Evolutionary conservation across 2,329 filamentous ascomycete species (phyloP), one percentile per base, ranked within the genome.

Genomic region (Xylariaceae sp.): DNA sequence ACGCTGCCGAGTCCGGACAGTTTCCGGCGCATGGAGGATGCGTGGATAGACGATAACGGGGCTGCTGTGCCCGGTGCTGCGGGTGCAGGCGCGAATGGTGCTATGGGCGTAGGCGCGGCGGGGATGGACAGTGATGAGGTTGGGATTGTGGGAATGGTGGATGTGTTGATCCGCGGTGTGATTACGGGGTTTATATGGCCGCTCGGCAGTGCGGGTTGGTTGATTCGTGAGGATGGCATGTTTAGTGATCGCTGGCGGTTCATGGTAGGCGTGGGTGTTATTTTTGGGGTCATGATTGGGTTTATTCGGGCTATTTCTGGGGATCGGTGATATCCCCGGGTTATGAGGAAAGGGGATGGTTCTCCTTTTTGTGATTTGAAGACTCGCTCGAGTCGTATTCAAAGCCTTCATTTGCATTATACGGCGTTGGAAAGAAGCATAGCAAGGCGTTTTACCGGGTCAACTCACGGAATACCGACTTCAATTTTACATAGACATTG

Each of bases 161-260:
- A 97, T 70, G 88, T 95, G 69, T 84, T 97, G 77, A 80, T 97
- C 60, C 89, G 88, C 75, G 94, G 92, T 3, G 90, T 94, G 73
- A 78, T 95, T 60, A 89, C 94, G 69, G 94, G 94, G 0, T 99
- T 97, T 78, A 89, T 99, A 73, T 97, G 93, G 85, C 94, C 94
- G 3, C 74, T 97, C 8, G 93, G 90, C 0, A 92, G 90, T 68
- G 78, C 93, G 58, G 86, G 88, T 55, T 97, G 92, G 91, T 77
- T 95, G 53, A 82, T 93, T 65, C 81, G 92, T 61, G 90, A 96
- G 73, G 89, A 94, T 59, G 92, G 90, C 0, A 86, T 97, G 61
- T 96, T 92, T 85, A 89, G 87, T 62, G 85, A 88, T 70, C 81
- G 92, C 69, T 89, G 91, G 78, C 87, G 92, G 72, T 84, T 96